Percentiles rank a stretch among this genome's conserved stretches.
phyloP scores from a whole-genome alignment of 2,329 filamentous ascomycete species.

The Passalora sequoiae region DNA sequence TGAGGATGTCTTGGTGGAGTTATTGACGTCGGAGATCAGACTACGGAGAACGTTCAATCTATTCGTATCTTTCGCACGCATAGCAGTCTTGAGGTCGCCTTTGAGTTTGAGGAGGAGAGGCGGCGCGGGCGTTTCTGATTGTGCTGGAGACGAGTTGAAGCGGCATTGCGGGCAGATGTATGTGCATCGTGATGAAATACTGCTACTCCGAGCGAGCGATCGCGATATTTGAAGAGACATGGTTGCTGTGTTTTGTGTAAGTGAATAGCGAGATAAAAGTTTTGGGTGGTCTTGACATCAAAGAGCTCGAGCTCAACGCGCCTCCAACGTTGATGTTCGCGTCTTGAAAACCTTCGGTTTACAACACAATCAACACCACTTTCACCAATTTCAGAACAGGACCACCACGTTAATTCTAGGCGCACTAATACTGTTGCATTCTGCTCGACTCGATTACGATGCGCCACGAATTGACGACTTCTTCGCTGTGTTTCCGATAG shows the following conservation, averaged over 20 bases:
- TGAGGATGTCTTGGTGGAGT: slow-evolving; percentile 65
- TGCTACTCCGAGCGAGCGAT: slow-evolving; percentile 16
- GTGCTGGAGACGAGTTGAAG: slow-evolving; percentile 22
- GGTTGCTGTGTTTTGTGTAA: neutral
- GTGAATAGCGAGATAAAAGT: slow-evolving; percentile 1
- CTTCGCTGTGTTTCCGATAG: slow-evolving; percentile 9
- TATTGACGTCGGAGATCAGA: slow-evolving; percentile 65
- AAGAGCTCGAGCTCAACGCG: too few relatives aligned
- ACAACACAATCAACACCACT: neutral
- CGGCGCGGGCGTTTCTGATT: slow-evolving; percentile 28
- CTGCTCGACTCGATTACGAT: slow-evolving; percentile 1
- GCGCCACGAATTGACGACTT: slow-evolving; percentile 2
- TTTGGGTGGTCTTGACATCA: too few relatives aligned
- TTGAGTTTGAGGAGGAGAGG: slow-evolving; percentile 43
- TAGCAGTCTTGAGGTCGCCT: slow-evolving; percentile 44
- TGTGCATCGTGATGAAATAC: slow-evolving; percentile 8
- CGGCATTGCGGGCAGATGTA: slow-evolving; percentile 27
- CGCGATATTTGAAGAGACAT: slow-evolving; percentile 5
- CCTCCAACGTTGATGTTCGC: neutral
- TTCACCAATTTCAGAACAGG: too few relatives aligned
- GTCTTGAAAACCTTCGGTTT: too few relatives aligned
- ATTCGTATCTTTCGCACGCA: slow-evolving; percentile 48
- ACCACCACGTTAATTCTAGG: too few relatives aligned
- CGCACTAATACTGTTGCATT: too few relatives aligned
- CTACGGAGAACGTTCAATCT: slow-evolving; percentile 64